A percentile compares a stretch with the other conserved stretches of the same genome.
Conservation (phyloP, 2,329 filamentous ascomycete genomes). For the Aspergillus floridensis region DNA sequence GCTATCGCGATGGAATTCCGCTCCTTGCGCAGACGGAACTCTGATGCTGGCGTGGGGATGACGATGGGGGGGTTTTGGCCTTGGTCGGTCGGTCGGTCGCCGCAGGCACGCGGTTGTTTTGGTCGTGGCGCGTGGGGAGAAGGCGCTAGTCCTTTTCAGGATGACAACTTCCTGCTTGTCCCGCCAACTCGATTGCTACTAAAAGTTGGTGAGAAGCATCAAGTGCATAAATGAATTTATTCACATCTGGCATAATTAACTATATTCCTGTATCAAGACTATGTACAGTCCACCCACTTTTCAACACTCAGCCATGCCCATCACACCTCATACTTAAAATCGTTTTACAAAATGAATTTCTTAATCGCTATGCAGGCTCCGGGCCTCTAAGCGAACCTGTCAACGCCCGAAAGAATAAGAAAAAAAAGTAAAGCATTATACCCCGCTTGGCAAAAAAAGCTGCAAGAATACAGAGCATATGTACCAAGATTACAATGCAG, state of each 20-base stretch:
- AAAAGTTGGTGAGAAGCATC: too few species aligned
- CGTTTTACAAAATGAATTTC: conserved; percentile 4
- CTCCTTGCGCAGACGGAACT: conserved; percentile 21
- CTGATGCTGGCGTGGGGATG: conserved; percentile 15
- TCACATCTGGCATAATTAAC: background rate
- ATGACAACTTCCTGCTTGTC: conserved; percentile 1
- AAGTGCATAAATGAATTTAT: background rate
- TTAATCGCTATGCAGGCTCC: conserved; percentile 14
- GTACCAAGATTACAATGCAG: background rate
- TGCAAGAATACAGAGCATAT: background rate
- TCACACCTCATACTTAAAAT: conserved; percentile 3
- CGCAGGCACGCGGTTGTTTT: conserved; percentile 41
- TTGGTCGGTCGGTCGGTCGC: conserved; percentile 19
- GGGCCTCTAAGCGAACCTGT: conserved; percentile 8
- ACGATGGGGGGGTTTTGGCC: conserved; percentile 18
- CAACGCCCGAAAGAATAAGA: conserved; percentile 9
- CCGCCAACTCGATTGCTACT: background rate
- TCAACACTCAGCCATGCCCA: background rate
- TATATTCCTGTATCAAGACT: conserved; percentile 7
- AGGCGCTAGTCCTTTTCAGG: conserved; percentile 34
- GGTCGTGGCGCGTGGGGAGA: conserved; percentile 39
- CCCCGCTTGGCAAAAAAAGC: background rate
- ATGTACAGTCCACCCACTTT: conserved; percentile 1
- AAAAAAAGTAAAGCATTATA: background rate
- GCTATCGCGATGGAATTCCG: conserved; percentile 8